Percentiles rank a stretch among this genome's conserved stretches.
These are phyloP conservation scores for Sporothrix luriei DNA, from an alignment of 2,329 filamentous ascomycete genomes.

Conservation along the genomic window DNA sequence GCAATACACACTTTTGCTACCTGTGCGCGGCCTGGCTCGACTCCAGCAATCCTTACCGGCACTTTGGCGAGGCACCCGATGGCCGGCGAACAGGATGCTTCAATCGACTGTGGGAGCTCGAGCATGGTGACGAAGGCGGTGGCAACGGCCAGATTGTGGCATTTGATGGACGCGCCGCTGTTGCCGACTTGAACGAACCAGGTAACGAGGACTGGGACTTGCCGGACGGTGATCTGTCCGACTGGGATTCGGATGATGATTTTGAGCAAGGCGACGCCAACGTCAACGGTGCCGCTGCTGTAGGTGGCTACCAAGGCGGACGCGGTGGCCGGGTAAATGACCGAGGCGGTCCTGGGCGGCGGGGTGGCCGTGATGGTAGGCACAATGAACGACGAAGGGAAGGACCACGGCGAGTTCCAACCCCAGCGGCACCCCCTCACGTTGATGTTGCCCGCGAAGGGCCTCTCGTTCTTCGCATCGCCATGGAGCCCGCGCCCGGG, in stretches of 20 bases:
- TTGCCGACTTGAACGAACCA: conserved; percentile 37
- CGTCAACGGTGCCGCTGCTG: background rate
- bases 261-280: background rate
- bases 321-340: background rate
- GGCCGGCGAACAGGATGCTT: conserved; percentile 67
- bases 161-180: conserved; percentile 45
- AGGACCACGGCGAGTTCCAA: background rate
- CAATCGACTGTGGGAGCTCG: conserved; percentile 86
- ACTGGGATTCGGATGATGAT: background rate
- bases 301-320: background rate
- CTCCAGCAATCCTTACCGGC: conserved; percentile 77
- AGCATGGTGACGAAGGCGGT: conserved; percentile 71
- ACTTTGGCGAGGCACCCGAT: conserved; percentile 72
- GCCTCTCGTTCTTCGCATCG: conserved; percentile 59
- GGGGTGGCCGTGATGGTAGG: background rate
- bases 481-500: conserved; percentile 40
- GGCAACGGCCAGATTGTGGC: conserved; percentile 46
- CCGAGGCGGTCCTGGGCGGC: background rate
- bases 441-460: conserved; percentile 58
- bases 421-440: conserved; percentile 26
- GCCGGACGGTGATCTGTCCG: background rate
- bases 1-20: conserved; percentile 92
- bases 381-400: background rate
- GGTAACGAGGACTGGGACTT: background rate
- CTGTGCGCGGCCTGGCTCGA: conserved; percentile 87